Evolutionary conservation across 257 asterid genomes (phyloP).

Genomic region (Agastache rugosa): DNA sequence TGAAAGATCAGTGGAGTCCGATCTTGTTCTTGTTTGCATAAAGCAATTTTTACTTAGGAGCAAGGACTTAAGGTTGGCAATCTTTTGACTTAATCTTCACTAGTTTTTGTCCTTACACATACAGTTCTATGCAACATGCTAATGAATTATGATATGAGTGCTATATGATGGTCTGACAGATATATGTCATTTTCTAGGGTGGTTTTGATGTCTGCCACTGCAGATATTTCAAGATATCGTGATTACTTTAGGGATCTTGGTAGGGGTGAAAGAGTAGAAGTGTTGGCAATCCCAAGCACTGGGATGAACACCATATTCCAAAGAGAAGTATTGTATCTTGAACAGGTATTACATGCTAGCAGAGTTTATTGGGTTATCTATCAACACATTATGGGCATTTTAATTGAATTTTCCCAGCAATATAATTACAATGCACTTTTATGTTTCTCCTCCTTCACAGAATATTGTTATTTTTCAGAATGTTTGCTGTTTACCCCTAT

Average conservation of each 20-base stretch:
- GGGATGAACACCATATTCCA: conserved; percentile 63
- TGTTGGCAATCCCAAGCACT: conserved; percentile 78
- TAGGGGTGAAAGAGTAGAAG: conserved; percentile 91
- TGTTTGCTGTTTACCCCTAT: conserved; percentile 10
- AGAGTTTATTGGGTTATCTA: conserved; percentile 27
- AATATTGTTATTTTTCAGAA: conserved; percentile 2
- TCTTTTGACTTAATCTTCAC: conserved; percentile 12
- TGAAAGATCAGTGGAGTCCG: conserved; percentile 99
- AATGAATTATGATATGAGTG: conserved; percentile 11
- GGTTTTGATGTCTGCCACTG: conserved; percentile 99
- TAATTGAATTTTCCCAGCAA: not conserved
- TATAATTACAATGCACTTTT: conserved; percentile 8
- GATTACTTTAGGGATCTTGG: conserved; percentile 90
- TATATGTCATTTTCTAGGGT: conserved; percentile 65
- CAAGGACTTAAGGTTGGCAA: conserved; percentile 66
- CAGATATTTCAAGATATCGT: conserved; percentile 82
- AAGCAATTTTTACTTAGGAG: conserved; percentile 85
- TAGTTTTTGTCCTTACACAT: conserved; percentile 9
- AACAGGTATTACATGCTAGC: conserved; percentile 62
- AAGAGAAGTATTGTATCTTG: conserved; percentile 75
- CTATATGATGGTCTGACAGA: conserved; percentile 28
- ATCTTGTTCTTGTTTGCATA: conserved; percentile 91
- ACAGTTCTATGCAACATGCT: conserved; percentile 4
- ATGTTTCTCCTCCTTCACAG: conserved; percentile 9
- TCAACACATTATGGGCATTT: conserved; percentile 22